These are phyloP conservation scores for Apiotrichum gamsii DNA, from an alignment of 1,284 basidiomycete genomes.

Conservation along the genomic window DNA sequence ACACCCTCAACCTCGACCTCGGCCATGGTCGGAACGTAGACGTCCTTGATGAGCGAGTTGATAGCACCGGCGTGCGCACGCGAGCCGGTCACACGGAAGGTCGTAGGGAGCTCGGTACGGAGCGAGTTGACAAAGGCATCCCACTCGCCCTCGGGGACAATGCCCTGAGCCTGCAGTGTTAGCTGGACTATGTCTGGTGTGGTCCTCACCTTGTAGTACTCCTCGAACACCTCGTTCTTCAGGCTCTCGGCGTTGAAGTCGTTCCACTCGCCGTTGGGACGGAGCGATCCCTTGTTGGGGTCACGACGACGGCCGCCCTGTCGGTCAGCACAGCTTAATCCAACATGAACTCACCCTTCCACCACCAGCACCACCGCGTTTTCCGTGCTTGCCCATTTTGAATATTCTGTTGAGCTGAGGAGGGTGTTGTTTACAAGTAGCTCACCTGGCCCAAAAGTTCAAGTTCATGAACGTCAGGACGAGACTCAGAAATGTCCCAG, in stretches of 20 bases:
- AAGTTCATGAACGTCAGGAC: not conserved
- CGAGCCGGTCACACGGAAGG: conserved; percentile 86
- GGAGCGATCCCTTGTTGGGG: not conserved
- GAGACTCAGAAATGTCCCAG: too few species aligned
- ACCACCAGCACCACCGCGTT: conserved; percentile 9
- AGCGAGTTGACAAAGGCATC: conserved; percentile 63
- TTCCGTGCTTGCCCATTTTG: conserved; percentile 13
- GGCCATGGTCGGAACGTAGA: conserved; percentile 71
- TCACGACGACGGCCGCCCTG: conserved; percentile 1
- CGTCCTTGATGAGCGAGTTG: conserved; percentile 64
- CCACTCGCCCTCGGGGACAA: conserved; percentile 62
- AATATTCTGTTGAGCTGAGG: conserved; percentile 1
- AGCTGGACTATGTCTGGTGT: too few species aligned
- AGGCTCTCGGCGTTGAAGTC: conserved; percentile 19
- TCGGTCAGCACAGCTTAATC: not conserved
- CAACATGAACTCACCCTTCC: not conserved
- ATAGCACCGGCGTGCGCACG: conserved; percentile 70
- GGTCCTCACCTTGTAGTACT: conserved; percentile 64
- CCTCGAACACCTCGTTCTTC: conserved; percentile 64
- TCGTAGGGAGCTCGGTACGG: conserved; percentile 76
- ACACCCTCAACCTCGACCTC: conserved; percentile 69
- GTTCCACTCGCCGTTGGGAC: conserved; percentile 18
- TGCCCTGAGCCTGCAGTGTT: conserved; percentile 31
- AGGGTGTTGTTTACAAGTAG: not conserved
- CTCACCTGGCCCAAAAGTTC: conserved; percentile 3